Evolutionary conservation across 371 early-diverging fungal genomes (phyloP).

Genomic region (Saksenaea oblongispora): DNA sequence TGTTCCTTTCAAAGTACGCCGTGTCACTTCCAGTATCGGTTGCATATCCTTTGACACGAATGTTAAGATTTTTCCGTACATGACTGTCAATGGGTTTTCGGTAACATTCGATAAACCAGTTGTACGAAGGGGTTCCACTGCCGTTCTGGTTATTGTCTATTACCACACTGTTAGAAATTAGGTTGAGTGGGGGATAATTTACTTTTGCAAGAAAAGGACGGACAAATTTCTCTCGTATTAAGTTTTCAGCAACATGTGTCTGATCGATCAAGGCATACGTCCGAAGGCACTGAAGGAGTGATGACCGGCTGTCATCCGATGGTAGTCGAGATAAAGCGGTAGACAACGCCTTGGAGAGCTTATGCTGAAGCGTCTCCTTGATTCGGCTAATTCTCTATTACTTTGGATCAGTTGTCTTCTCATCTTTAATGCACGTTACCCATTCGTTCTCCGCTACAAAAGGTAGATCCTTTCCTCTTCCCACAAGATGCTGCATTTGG

Average conservation of each 20-base stretch:
- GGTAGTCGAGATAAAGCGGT: slow-evolving; percentile 48
- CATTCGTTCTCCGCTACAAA: slow-evolving; percentile 77
- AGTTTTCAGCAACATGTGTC: slow-evolving; percentile 66
- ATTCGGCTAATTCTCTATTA: slow-evolving; percentile 72
- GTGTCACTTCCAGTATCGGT: slow-evolving; percentile 62
- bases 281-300: slow-evolving; percentile 68
- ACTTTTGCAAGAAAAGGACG: slow-evolving; percentile 60
- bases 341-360: slow-evolving; percentile 51
- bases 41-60: slow-evolving; percentile 58
- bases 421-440: slow-evolving; percentile 42
- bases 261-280: slow-evolving; percentile 78
- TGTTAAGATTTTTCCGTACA: slow-evolving; percentile 59
- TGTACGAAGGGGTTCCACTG: slow-evolving; percentile 13
- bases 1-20: slow-evolving; percentile 66
- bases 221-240: slow-evolving; percentile 63
- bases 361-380: slow-evolving; percentile 66
- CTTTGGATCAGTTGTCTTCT: not conserved
- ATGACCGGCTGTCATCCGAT: slow-evolving; percentile 45
- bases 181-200: not conserved
- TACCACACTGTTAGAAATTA: not conserved
- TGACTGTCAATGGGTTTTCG: slow-evolving; percentile 43
- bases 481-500: slow-evolving; percentile 79
- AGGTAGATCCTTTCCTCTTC: slow-evolving; percentile 64
- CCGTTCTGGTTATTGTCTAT: slow-evolving; percentile 38
- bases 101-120: slow-evolving; percentile 2